Base-by-base conservation (phyloP, 352 stramenopile species). In the Pythium coloratum region DNA sequence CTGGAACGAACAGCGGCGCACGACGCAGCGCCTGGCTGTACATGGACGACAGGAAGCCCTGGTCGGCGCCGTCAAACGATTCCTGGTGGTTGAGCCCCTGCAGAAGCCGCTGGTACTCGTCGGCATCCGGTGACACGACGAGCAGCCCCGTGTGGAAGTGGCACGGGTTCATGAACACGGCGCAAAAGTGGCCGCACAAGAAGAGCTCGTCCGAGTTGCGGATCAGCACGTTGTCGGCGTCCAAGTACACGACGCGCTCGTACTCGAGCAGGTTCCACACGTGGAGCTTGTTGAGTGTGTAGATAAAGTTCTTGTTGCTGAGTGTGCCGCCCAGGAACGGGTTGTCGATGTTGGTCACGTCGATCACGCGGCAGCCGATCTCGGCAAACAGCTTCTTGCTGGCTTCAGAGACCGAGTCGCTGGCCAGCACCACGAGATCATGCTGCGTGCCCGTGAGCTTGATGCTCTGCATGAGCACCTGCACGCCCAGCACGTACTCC, bases 181-280 rank as follows among this genome's bases (percentile, higher is more conserved):
- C 89, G 66, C 89, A 96, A 66, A 96, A 94, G 51, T 91, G 72
- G 30, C 87, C 89, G 55, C 89, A 95, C 2, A 88, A 64, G 56
- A 97, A 97, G 13, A 97, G 79, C 73, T 96, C 87, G 66, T 97
- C 89, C 47, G 91, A 75, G 71, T 95, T 96, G 65, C 87, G 86
- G 59, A 96, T 88, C 59, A 95, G 71, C 50, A 97, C 81, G 62
- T 96, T 97, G 76, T 96, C 90, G n/a, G 88, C 88, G 62, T 97
- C 90, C 51, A 97, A 73, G 71, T 96, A 97, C 62, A 96, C 89
- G 26, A 97, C 82, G 62, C 89, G 89, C 44, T 97, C 89, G 71
- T 95, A 97, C 72, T 96, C 86, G 59, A 94, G 77, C 72, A 97
- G 77, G 57, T 96, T 95, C 85, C 89, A 97, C 42, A 97, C 87